Percentiles rank a stretch among this genome's conserved stretches.
phyloP scores from a whole-genome alignment of 225 moss, liverwort and hornwort species.

The Straminergon stramineum region DNA sequence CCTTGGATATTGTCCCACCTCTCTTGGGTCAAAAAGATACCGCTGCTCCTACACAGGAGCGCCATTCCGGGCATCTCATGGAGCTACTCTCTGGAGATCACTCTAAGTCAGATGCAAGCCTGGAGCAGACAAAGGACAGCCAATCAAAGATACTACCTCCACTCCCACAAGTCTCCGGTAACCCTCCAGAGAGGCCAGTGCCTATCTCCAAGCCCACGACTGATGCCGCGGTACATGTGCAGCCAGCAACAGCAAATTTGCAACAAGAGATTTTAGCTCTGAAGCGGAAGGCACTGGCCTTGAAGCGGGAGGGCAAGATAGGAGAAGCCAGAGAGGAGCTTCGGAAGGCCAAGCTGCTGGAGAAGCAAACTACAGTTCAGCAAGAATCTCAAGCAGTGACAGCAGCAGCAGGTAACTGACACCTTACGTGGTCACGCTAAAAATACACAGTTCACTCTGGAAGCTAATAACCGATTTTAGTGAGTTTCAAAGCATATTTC shows the following conservation, averaged over 20 bases:
- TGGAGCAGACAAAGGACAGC: neutral
- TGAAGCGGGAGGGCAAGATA: constrained; percentile 82
- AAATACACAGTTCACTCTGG: neutral
- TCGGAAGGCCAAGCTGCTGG: constrained; percentile 72
- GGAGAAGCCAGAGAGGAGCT: constrained; percentile 84
- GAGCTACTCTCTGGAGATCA: constrained; percentile 51
- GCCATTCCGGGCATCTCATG: neutral
- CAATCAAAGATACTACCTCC: constrained; percentile 9
- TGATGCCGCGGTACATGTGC: neutral
- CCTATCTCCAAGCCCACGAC: neutral
- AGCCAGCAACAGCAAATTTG: constrained; percentile 31
- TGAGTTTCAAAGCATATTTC: neutral
- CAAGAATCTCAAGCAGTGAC: constrained; percentile 3
- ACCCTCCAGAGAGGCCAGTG: constrained; percentile 12
- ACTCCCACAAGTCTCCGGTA: neutral
- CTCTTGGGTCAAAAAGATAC: constrained; percentile 16
- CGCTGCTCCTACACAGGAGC: constrained; percentile 10
- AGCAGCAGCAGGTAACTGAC: constrained; percentile 8
- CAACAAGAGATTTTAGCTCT: constrained; percentile 66
- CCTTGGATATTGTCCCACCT: constrained; percentile 39
- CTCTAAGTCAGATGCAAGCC: neutral
- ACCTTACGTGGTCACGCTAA: neutral
- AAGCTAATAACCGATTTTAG: neutral
- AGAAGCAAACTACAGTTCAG: constrained; percentile 41
- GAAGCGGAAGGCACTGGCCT: constrained; percentile 74